phyloP scores from a whole-genome alignment of 768 basidiomycete species.

The Xerocomus brunneocitrinus region DNA sequence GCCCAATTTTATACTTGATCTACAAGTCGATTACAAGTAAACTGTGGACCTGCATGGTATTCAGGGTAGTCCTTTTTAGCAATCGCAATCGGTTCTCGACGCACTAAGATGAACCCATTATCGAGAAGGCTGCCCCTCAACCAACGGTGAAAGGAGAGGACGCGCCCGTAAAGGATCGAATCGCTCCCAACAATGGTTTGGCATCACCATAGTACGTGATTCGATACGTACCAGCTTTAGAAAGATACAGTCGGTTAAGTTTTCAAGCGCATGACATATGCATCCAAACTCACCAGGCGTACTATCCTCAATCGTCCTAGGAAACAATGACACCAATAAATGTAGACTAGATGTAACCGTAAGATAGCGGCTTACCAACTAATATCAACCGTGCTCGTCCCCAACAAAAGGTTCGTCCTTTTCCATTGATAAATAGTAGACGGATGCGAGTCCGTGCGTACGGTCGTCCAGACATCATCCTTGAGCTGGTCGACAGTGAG shows the following conservation, averaged over 20 bases:
- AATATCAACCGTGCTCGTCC: conserved; percentile 60
- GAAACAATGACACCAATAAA: background rate
- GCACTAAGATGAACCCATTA: background rate
- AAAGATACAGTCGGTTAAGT: background rate
- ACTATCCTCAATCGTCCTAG: conserved; percentile 58
- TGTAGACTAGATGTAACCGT: background rate
- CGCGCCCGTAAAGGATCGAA: conserved; percentile 56
- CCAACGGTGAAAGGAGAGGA: conserved; percentile 59
- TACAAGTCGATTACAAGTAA: background rate
- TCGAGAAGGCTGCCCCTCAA: conserved; percentile 2
- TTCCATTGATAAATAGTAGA: conserved; percentile 67
- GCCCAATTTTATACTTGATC: background rate
- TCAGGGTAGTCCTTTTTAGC: background rate
- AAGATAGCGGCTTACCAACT: conserved; percentile 44
- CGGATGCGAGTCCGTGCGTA: conserved; percentile 74
- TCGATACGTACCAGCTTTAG: conserved; percentile 63
- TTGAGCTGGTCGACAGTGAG: conserved; percentile 56
- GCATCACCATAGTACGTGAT: conserved; percentile 70
- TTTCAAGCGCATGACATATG: background rate
- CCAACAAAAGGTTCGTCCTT: conserved; percentile 52
- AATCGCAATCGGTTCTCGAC: background rate
- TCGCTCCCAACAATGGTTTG: conserved; percentile 62
- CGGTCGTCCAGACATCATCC: conserved; percentile 47
- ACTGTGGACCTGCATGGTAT: background rate
- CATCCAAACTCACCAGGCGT: conserved; percentile 32